These are phyloP conservation scores for Cairneyella variabilis DNA, from an alignment of 495 filamentous ascomycete species.

Conservation along the genomic window DNA sequence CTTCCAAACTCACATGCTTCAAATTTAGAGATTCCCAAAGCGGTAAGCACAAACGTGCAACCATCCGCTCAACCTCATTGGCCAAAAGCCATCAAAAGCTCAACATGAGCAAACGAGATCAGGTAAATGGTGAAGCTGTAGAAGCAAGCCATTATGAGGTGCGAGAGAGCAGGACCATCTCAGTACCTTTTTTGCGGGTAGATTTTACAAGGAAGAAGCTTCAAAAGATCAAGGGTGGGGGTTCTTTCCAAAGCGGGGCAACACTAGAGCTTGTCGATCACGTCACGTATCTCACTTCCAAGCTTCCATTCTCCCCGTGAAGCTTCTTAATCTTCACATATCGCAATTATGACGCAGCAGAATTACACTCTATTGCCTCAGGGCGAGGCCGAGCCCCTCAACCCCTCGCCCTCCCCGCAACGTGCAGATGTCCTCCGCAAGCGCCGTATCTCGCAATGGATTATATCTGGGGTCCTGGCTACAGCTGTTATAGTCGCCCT, in stretches of 20 bases:
- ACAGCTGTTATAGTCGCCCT: not conserved
- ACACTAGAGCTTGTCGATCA: not conserved
- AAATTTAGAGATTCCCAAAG: too few relatives aligned
- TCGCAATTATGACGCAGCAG: not conserved
- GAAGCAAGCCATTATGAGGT: too few relatives aligned
- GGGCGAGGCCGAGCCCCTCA: conserved; percentile 5
- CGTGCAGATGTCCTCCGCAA: not conserved
- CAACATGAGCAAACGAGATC: too few relatives aligned
- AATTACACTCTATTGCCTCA: conserved; percentile 17
- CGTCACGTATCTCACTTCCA: not conserved
- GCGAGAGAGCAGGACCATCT: too few relatives aligned
- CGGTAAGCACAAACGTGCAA: too few relatives aligned
- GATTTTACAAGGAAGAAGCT: too few relatives aligned
- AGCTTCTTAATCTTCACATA: not conserved
- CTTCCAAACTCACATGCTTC: too few relatives aligned
- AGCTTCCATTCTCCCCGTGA: not conserved
- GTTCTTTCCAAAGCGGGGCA: not conserved
- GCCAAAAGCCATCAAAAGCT: too few relatives aligned
- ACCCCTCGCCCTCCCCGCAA: not conserved
- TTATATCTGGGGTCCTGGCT: not conserved
- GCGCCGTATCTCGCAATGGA: conserved; percentile 2
- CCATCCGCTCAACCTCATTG: too few relatives aligned
- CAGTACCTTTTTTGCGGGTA: too few relatives aligned
- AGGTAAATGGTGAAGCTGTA: too few relatives aligned
- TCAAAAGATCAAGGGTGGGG: too few relatives aligned